These are phyloP conservation scores for Xylaria cubensis DNA, from an alignment of 495 filamentous ascomycete species.

Conservation along the genomic window DNA sequence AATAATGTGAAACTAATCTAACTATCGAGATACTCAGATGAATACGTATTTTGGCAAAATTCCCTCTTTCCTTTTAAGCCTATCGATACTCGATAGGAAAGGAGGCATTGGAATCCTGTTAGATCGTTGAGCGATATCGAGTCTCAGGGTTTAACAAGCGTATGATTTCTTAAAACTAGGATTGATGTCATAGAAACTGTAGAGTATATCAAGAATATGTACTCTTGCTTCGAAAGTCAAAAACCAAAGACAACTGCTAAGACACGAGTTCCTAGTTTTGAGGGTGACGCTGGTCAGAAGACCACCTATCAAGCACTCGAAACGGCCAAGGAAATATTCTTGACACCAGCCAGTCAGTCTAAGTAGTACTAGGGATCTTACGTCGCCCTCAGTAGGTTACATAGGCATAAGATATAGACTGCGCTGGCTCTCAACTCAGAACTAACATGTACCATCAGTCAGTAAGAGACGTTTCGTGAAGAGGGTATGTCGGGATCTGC, in stretches of 20 bases:
- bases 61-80: background rate
- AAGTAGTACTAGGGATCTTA: background rate
- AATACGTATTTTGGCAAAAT: background rate
- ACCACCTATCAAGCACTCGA: background rate
- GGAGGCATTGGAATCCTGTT: background rate
- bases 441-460: background rate
- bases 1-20: background rate
- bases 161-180: background rate
- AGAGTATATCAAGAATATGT: background rate
- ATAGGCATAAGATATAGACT: background rate
- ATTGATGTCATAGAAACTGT: background rate
- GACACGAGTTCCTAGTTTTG: too few species aligned
- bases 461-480: background rate
- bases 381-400: background rate
- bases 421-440: background rate
- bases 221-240: background rate
- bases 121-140: background rate
- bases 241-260: background rate
- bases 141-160: background rate
- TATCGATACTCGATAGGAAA: background rate
- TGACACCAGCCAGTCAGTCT: background rate
- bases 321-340: background rate
- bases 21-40: background rate
- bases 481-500: background rate
- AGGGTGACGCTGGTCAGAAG: background rate